phyloP scores from a whole-genome alignment of 2,329 filamentous ascomycete species.

The Teratosphaeria destructans region DNA sequence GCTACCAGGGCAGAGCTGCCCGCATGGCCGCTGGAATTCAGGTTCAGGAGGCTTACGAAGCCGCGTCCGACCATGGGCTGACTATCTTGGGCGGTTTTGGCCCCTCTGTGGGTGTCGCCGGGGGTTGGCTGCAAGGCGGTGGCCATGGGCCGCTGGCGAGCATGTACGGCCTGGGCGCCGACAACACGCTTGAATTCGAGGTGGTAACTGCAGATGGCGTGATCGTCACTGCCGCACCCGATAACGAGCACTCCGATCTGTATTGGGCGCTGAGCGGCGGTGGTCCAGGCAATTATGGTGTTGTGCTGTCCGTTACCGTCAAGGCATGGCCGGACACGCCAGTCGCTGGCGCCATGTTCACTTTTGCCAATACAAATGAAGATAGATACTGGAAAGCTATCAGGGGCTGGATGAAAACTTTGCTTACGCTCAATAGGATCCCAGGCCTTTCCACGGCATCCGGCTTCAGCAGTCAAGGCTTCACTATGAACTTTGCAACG shows the following conservation, averaged over 20 bases:
- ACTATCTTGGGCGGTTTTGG: constrained; percentile 46
- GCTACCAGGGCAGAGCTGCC: constrained; percentile 44
- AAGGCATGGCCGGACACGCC: constrained; percentile 38
- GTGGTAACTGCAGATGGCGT: constrained; percentile 41
- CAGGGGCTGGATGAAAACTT: constrained; percentile 7
- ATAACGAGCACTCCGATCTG: constrained; percentile 41
- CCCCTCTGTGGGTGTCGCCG: constrained; percentile 47
- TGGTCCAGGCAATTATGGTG: constrained; percentile 48
- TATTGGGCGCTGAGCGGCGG: constrained; percentile 56
- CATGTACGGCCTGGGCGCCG: constrained; percentile 48
- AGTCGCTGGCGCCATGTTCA: constrained; percentile 36
- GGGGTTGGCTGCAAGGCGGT: constrained; percentile 51
- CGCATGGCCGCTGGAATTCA: constrained; percentile 46
- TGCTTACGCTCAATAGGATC: too few relatives aligned
- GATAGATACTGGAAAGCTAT: constrained; percentile 40
- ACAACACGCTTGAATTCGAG: constrained; percentile 43
- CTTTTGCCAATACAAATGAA: constrained; percentile 24
- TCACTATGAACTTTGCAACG: too few relatives aligned
- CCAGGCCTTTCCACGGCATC: too few relatives aligned
- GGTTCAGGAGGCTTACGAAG: constrained; percentile 39
- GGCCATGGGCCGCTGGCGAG: constrained; percentile 47
- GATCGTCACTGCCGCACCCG: constrained; percentile 38
- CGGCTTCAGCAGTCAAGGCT: too few relatives aligned
- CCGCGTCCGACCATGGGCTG: constrained; percentile 26
- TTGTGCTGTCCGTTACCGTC: constrained; percentile 47